Evolutionary conservation across 1,284 basidiomycete species (phyloP).

Genomic region (Xerocomus nothofagi): DNA sequence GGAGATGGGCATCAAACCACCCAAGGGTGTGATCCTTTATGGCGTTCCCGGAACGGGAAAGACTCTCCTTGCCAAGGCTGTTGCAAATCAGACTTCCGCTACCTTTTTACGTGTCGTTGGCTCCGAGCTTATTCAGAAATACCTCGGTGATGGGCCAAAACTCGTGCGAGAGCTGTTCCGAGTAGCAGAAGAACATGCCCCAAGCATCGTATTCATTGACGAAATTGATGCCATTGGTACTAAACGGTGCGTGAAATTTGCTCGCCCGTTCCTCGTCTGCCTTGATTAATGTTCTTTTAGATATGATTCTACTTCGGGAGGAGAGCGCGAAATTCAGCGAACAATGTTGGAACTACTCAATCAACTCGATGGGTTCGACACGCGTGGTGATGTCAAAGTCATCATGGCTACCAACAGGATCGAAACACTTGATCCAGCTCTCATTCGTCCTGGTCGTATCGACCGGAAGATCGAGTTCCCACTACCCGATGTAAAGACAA

Average conservation of each 20-base stretch:
- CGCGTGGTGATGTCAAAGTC: conserved; percentile 98
- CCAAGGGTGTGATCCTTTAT: conserved; percentile 99
- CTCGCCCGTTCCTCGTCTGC: background rate
- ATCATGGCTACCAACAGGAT: conserved; percentile 95
- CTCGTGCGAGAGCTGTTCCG: conserved; percentile 97
- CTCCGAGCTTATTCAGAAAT: conserved; percentile 98
- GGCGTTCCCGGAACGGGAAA: conserved; percentile 99
- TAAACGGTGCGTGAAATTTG: conserved; percentile 69
- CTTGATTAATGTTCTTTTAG: conserved; percentile 40
- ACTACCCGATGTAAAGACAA: conserved; percentile 93
- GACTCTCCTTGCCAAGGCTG: conserved; percentile 96
- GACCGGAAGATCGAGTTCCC: conserved; percentile 99
- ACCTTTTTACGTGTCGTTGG: conserved; percentile 98
- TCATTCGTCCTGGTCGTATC: conserved; percentile 97
- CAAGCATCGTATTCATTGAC: conserved; percentile 99
- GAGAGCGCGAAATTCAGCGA: conserved; percentile 97
- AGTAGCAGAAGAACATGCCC: conserved; percentile 95
- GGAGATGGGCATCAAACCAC: conserved; percentile 99
- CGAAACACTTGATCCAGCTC: conserved; percentile 92
- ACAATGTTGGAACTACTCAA: conserved; percentile 99
- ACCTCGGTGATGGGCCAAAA: conserved; percentile 99
- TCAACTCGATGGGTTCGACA: conserved; percentile 98
- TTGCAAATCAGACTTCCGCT: conserved; percentile 98
- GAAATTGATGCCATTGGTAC: conserved; percentile 99
- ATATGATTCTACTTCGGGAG: conserved; percentile 96